A percentile compares a stretch with the other conserved stretches of the same genome.
Conservation (phyloP, 108 stramenopile genomes). For the Nitzschia inconspicua region DNA sequence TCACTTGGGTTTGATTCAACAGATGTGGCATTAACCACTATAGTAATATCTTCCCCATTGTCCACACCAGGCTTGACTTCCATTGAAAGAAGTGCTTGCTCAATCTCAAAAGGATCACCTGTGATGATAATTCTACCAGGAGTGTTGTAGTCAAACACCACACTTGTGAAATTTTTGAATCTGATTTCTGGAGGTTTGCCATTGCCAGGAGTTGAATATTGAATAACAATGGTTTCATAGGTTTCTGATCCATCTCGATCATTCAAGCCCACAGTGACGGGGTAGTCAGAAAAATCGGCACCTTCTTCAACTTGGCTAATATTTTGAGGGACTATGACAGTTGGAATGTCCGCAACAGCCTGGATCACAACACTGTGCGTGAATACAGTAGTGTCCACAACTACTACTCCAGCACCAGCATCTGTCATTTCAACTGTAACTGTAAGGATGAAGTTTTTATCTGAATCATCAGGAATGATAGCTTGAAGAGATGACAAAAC, state of each 20-base stretch:
- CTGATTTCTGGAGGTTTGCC: too few relatives aligned
- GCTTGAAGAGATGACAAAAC: background rate
- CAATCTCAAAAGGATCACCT: too few relatives aligned
- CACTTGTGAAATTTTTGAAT: too few relatives aligned
- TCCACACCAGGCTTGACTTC: constrained; percentile 6
- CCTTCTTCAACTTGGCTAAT: background rate
- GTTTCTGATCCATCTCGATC: constrained; percentile 9
- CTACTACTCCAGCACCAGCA: background rate
- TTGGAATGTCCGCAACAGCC: constrained; percentile 6
- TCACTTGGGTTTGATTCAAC: constrained; percentile 10
- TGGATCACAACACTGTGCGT: background rate
- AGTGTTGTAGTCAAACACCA: too few relatives aligned
- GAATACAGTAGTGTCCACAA: background rate
- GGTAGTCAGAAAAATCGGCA: background rate
- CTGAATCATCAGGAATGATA: background rate
- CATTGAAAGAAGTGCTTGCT: too few relatives aligned
- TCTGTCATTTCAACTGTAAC: background rate
- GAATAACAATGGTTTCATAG: too few relatives aligned
- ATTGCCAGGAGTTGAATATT: too few relatives aligned
- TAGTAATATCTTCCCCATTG: constrained; percentile 13
- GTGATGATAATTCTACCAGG: too few relatives aligned
- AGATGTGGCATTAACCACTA: background rate
- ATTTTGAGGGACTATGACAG: background rate
- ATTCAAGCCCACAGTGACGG: background rate
- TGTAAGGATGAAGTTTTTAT: background rate